Base-by-base conservation (phyloP, 805 yeast species). In the Blastobotrys peoriensis region DNA sequence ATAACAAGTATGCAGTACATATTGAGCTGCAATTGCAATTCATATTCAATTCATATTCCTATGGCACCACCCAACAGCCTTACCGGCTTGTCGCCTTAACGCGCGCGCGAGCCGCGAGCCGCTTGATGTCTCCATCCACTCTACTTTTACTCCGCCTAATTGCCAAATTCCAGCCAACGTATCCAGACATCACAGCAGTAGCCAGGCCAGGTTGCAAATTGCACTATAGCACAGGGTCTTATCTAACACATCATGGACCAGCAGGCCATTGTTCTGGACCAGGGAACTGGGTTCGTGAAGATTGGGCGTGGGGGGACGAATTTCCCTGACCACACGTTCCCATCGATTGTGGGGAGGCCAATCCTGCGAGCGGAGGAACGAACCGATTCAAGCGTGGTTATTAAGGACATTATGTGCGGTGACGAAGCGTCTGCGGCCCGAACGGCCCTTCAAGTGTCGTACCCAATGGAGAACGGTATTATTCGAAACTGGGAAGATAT, bases 381-480 rank as follows among this genome's bases (percentile, higher is more conserved):
- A 56, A 51, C 51, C 37, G 53, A 44, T 33, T 15, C 40, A 2
- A 30, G 25, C 16, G 73, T 81, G 34, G 93, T 86, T 58, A 82
- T 93, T 60, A 86, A 84, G 61, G 98, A 93, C 63, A 86, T 93
- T 57, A 93, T 93, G 98, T 89, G 96, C 59, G 98, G 98, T 52
- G 83, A 81, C 54, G 98, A 93, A 61, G 98, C 98, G 40, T 78
- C 86, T 53, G 84, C 84, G 21, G 95, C 86, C 28, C 79, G 98
- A 58, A 82, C 96, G 2, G 78, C 89, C 53, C 74, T 93, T 48
- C 96, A 93, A 67, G 79, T 93, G 46, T 81, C 89, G n/a, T 93
- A 93, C 60, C 98, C 98, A 9, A 89, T 93, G 98, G 98, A 93
- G 67, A 93, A 93, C 63, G 98, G 98, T 59, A 86, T 93, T 58